phyloP scores from a whole-genome alignment of 768 basidiomycete species.

The Amanita rimosa region DNA sequence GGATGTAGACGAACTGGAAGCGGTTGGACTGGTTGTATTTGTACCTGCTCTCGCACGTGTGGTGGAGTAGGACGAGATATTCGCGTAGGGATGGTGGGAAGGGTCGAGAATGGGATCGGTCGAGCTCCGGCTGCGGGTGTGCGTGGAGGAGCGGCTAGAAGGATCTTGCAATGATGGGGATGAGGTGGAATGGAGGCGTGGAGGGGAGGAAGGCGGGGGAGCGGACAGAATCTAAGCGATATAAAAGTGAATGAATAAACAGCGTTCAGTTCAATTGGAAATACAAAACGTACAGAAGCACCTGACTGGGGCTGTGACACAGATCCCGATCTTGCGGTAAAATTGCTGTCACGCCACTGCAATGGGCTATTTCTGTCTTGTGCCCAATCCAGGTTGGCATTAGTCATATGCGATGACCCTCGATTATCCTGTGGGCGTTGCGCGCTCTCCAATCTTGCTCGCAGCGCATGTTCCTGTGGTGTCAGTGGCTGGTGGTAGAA shows the following conservation, averaged over 20 bases:
- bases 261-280: neutral
- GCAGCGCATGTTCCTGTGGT: constrained; percentile 6
- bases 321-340: constrained; percentile 4
- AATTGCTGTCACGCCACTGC: constrained; percentile 1
- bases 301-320: constrained; percentile 2
- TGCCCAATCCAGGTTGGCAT: neutral
- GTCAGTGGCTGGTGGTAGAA: neutral
- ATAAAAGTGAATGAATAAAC: neutral
- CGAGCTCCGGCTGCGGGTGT: constrained; percentile 4
- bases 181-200: neutral
- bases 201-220: neutral
- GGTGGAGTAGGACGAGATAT: neutral
- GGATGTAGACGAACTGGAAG: neutral
- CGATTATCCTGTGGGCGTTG: neutral
- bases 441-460: neutral
- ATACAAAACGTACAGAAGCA: constrained; percentile 1
- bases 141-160: neutral
- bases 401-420: neutral
- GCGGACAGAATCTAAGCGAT: neutral
- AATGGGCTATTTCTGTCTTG: neutral
- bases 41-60: neutral
- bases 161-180: neutral
- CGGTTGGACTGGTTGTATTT: neutral
- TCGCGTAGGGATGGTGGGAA: neutral
- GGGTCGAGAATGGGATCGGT: constrained; percentile 3